These are phyloP conservation scores for Herpetospermum pedunculosum DNA, from an alignment of 306 rosid species.

Conservation along the genomic window DNA sequence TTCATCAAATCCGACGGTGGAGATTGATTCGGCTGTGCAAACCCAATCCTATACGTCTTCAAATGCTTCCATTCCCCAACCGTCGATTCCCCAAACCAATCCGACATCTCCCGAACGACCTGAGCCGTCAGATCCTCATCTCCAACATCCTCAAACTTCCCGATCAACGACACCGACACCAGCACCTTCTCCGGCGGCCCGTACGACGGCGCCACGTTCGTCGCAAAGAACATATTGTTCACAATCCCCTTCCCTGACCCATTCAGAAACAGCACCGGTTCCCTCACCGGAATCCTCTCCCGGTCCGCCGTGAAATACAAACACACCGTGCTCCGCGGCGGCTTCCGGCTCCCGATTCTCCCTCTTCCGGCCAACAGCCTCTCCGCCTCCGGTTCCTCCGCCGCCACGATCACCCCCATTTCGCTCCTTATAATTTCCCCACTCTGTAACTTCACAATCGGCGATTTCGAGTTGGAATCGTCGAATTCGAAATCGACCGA, in stretches of 20 bases:
- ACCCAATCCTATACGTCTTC: conserved; percentile 55
- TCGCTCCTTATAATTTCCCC: conserved; percentile 51
- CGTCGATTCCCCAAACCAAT: conserved; percentile 46
- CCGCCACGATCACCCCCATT: conserved; percentile 66
- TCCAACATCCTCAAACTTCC: conserved; percentile 23
- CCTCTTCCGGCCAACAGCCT: conserved; percentile 27
- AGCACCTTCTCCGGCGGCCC: conserved; percentile 53
- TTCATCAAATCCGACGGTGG: conserved; percentile 53
- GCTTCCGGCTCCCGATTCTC: conserved; percentile 22
- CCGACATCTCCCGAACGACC: conserved; percentile 42
- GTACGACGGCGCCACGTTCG: conserved; percentile 69
- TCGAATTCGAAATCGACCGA: conserved; percentile 28
- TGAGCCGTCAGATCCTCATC: conserved; percentile 37
- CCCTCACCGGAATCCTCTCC: conserved; percentile 31
- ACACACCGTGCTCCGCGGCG: conserved; percentile 65
- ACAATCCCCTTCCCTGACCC: conserved; percentile 80
- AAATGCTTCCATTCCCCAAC: conserved; percentile 55
- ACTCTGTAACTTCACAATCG: conserved; percentile 37
- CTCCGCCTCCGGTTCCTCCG: conserved; percentile 49
- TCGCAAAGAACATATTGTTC: conserved; percentile 83
- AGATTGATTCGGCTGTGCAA: conserved; percentile 76
- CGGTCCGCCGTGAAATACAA: conserved; percentile 42
- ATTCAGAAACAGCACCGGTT: conserved; percentile 52
- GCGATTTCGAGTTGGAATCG: conserved; percentile 7
- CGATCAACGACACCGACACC: conserved; percentile 56